A percentile compares a stretch with the other conserved stretches of the same genome.
phyloP scores from a whole-genome alignment of 371 early-diverging fungal species.

The Mucor ambiguus region DNA sequence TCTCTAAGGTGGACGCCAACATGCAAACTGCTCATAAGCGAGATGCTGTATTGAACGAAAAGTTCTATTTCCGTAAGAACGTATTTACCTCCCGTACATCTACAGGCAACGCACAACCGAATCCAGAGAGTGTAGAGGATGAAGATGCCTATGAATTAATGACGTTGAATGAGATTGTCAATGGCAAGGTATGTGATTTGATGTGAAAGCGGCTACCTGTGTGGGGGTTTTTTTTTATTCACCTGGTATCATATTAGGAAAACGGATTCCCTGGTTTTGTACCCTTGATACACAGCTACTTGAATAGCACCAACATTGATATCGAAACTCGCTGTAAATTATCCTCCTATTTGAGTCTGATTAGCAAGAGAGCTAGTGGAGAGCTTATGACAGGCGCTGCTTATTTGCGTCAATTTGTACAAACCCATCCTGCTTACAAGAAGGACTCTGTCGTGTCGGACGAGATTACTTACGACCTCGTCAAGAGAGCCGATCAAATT shows the following conservation, averaged over 20 bases:
- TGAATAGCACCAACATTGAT: slow-evolving; percentile 73
- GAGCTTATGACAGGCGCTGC: slow-evolving; percentile 86
- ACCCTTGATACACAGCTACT: slow-evolving; percentile 79
- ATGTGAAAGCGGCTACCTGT: slow-evolving; percentile 14
- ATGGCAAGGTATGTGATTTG: slow-evolving; percentile 69
- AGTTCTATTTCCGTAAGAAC: slow-evolving; percentile 91
- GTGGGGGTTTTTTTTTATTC: too few species aligned
- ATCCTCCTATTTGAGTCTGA: slow-evolving; percentile 78
- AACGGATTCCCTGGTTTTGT: slow-evolving; percentile 86
- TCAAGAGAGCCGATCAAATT: slow-evolving; percentile 69
- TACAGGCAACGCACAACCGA: slow-evolving; percentile 6
- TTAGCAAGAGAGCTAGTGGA: slow-evolving; percentile 83
- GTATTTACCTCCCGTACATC: slow-evolving; percentile 52
- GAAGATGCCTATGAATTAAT: slow-evolving; percentile 75
- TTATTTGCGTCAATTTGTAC: slow-evolving; percentile 92
- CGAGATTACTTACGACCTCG: slow-evolving; percentile 88
- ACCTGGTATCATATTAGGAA: slow-evolving; percentile 23
- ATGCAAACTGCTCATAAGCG: slow-evolving; percentile 90
- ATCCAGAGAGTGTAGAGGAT: slow-evolving; percentile 20
- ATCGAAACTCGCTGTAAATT: slow-evolving; percentile 71
- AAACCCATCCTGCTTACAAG: slow-evolving; percentile 88
- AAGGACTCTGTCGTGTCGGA: slow-evolving; percentile 88
- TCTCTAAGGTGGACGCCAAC: slow-evolving; percentile 95
- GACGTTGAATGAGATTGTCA: slow-evolving; percentile 94
- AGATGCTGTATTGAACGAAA: slow-evolving; percentile 79